These are phyloP conservation scores for Rhizomucor miehei DNA, from an alignment of 371 early-diverging fungal species.

Conservation along the genomic window DNA sequence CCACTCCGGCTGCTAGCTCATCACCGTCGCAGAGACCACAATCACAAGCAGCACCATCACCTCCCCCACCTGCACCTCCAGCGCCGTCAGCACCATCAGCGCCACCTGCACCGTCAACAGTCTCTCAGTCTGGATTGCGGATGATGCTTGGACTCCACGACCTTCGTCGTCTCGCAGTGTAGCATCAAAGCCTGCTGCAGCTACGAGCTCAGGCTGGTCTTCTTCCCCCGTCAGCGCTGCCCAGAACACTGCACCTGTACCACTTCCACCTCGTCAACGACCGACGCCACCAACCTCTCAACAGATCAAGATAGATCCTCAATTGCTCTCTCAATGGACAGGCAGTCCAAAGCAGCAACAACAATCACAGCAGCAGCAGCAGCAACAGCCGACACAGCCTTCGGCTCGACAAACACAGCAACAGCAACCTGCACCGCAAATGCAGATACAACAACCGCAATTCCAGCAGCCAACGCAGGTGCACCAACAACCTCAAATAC, in stretches of 20 bases:
- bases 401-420: no score
- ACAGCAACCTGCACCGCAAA: no score
- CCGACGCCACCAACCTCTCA: conserved; percentile 30
- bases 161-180: conserved; percentile 16
- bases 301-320: conserved; percentile 34
- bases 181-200: not conserved
- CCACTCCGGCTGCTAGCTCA: conserved; percentile 18
- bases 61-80: conserved; percentile 13
- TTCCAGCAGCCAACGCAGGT: conserved; percentile 10
- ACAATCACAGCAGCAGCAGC: conserved; percentile 12
- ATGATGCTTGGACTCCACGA: conserved; percentile 54
- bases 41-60: conserved; percentile 10
- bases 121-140: conserved; percentile 34
- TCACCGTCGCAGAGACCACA: not conserved
- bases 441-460: no score
- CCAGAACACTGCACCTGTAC: conserved; percentile 11
- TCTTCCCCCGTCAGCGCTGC: conserved; percentile 16
- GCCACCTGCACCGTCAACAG: conserved; percentile 1
- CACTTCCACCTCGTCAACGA: conserved; percentile 28
- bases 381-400: conserved; percentile 8
- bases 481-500: conserved; percentile 11
- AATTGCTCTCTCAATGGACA: conserved; percentile 36
- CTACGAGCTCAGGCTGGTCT: conserved; percentile 8
- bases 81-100: conserved; percentile 9
- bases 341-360: conserved; percentile 1